phyloP scores from a whole-genome alignment of 495 filamentous ascomycete species.

The Collariella sp. region DNA sequence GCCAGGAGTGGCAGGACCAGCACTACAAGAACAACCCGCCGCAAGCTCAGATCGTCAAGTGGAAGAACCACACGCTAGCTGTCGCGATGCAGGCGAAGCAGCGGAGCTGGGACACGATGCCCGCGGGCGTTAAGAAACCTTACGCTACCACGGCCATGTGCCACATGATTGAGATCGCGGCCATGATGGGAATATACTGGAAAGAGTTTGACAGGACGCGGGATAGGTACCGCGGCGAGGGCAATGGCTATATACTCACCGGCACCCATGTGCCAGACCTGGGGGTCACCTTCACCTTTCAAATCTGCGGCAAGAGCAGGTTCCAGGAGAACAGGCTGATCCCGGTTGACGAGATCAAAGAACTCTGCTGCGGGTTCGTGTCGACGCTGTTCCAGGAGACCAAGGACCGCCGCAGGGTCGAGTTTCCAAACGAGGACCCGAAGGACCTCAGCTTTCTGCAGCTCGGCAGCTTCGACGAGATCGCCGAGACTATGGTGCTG shows the following conservation, averaged over 20 bases:
- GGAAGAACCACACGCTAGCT: constrained; percentile 29
- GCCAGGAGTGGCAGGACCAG: constrained; percentile 31
- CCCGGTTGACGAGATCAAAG: constrained; percentile 39
- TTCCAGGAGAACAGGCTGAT: constrained; percentile 40
- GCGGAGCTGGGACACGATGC: constrained; percentile 45
- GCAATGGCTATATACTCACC: constrained; percentile 43
- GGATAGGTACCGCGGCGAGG: constrained; percentile 42
- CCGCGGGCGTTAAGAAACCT: constrained; percentile 38
- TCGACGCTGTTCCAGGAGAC: constrained; percentile 37
- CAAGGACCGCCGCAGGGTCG: constrained; percentile 27
- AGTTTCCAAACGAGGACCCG: constrained; percentile 30
- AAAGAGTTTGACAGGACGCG: constrained; percentile 37
- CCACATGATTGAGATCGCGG: constrained; percentile 43
- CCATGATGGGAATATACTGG: constrained; percentile 46
- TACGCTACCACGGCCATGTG: constrained; percentile 43
- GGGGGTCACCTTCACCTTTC: constrained; percentile 41
- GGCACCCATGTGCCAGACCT: constrained; percentile 35
- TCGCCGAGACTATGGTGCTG: constrained; percentile 37
- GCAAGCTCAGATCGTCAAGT: background rate
- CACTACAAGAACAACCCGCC: constrained; percentile 18
- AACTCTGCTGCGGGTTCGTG: constrained; percentile 39
- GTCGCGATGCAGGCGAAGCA: constrained; percentile 41
- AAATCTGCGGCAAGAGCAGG: constrained; percentile 31
- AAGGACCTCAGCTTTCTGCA: constrained; percentile 28
- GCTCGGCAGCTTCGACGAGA: constrained; percentile 32